Conservation (phyloP, 768 basidiomycete genomes). For the Mycena chlorophos region DNA sequence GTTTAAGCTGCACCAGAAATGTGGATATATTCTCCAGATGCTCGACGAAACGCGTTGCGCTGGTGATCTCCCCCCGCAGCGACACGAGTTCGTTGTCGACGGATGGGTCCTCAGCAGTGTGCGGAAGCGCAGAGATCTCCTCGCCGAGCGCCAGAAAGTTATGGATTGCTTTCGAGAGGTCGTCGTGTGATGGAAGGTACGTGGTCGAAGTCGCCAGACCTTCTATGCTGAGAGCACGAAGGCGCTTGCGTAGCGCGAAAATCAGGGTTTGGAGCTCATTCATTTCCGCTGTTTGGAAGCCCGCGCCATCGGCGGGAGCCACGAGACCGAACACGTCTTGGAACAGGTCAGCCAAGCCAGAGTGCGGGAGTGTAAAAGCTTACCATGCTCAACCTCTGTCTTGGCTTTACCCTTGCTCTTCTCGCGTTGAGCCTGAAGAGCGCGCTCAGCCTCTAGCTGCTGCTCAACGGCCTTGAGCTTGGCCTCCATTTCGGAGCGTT, state of each 20-base stretch:
- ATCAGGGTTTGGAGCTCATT: constrained; percentile 51
- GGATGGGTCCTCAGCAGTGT: constrained; percentile 37
- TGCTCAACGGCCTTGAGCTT: constrained; percentile 23
- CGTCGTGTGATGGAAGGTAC: constrained; percentile 52
- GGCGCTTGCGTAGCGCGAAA: constrained; percentile 53
- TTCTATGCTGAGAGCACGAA: constrained; percentile 63
- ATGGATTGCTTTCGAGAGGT: constrained; percentile 46
- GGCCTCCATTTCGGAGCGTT: constrained; percentile 25
- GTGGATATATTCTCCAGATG: constrained; percentile 55
- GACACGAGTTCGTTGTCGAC: constrained; percentile 63
- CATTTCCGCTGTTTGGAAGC: constrained; percentile 40
- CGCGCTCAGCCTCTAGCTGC: constrained; percentile 24
- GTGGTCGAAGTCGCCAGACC: constrained; percentile 45
- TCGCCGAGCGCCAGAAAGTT: constrained; percentile 47
- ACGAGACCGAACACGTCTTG: constrained; percentile 61
- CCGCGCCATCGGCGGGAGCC: constrained; percentile 32
- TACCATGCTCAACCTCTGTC: constrained; percentile 12
- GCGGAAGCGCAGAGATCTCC: constrained; percentile 50
- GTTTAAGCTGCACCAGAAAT: constrained; percentile 48
- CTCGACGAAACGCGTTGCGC: constrained; percentile 48
- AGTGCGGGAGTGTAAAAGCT: not conserved
- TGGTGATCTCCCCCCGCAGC: constrained; percentile 58
- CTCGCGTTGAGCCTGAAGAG: constrained; percentile 16
- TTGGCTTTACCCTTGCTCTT: constrained; percentile 18
- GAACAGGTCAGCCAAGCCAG: not conserved